A percentile compares a stretch with the other conserved stretches of the same genome.
phyloP scores from a whole-genome alignment of 495 filamentous ascomycete genomes.

The Annulohypoxylon bovei region DNA sequence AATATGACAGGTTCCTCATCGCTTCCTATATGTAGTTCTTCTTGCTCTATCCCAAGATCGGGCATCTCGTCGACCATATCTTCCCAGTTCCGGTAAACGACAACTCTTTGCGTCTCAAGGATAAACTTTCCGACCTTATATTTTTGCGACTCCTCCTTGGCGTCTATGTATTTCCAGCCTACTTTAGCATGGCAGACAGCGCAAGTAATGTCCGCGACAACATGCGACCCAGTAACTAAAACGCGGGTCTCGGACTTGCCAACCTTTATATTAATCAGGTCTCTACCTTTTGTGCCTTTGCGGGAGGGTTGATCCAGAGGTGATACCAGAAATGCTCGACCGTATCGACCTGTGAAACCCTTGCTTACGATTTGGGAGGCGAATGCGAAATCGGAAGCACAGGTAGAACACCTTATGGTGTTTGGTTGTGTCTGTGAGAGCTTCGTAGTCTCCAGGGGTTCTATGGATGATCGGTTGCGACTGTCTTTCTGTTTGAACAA shows the following conservation, averaged over 20 bases:
- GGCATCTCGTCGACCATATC: conserved; percentile 46
- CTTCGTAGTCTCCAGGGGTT: conserved; percentile 14
- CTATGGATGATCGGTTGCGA: conserved; percentile 8
- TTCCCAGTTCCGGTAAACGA: conserved; percentile 75
- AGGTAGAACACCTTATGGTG: conserved; percentile 76
- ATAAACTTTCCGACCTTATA: conserved; percentile 98
- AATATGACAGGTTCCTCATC: conserved; percentile 67
- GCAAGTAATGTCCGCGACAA: conserved; percentile 67
- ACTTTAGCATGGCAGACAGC: conserved; percentile 71
- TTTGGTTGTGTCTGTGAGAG: conserved; percentile 52
- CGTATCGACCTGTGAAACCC: conserved; percentile 93
- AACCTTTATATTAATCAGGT: conserved; percentile 59
- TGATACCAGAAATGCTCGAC: conserved; percentile 88
- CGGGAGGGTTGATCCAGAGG: conserved; percentile 51
- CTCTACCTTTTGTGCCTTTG: conserved; percentile 24
- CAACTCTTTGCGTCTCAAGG: conserved; percentile 83
- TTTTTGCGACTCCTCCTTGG: conserved; percentile 79
- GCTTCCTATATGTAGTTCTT: conserved; percentile 3
- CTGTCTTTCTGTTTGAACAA: conserved; percentile 22
- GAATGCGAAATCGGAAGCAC: conserved; percentile 78
- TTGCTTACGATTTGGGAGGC: conserved; percentile 85
- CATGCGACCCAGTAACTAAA: conserved; percentile 81
- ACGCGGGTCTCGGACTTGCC: conserved; percentile 70
- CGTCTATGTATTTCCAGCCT: conserved; percentile 94
- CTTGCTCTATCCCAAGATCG: conserved; percentile 28